A percentile compares a stretch with the other conserved stretches of the same genome.
phyloP scores from a whole-genome alignment of 768 basidiomycete genomes.

The Amyloporia xantha region DNA sequence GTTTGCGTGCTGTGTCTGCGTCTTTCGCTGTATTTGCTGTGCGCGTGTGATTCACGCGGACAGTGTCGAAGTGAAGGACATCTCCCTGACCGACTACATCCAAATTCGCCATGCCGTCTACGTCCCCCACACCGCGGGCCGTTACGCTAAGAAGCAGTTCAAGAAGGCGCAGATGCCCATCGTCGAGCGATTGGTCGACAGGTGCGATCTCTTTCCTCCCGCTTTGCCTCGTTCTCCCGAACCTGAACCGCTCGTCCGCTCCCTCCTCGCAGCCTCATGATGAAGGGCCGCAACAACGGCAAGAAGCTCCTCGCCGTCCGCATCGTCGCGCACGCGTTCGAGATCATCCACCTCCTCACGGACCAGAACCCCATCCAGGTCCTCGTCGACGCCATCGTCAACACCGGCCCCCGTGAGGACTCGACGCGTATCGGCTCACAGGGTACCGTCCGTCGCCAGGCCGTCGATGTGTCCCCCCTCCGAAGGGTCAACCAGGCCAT shows the following conservation, averaged over 20 bases:
- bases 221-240: not conserved
- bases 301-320: conserved; percentile 99
- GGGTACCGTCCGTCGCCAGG: conserved; percentile 98
- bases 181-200: conserved; percentile 97
- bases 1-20: not conserved
- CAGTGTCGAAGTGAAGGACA: conserved; percentile 98
- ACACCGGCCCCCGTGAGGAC: conserved; percentile 99
- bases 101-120: conserved; percentile 98
- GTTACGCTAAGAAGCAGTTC: conserved; percentile 99
- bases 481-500: conserved; percentile 98
- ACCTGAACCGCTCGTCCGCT: no score
- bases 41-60: conserved; percentile 1
- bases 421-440: conserved; percentile 99
- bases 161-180: conserved; percentile 99
- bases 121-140: conserved; percentile 96
- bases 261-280: conserved; percentile 78
- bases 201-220: conserved; percentile 35
- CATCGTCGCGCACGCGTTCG: conserved; percentile 98
- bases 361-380: conserved; percentile 99
- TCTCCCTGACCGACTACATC: conserved; percentile 98
- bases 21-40: not conserved
- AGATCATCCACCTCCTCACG: conserved; percentile 99
- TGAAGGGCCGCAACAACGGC: conserved; percentile 99
- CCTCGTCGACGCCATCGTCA: conserved; percentile 97
- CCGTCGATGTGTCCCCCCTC: conserved; percentile 98